A percentile compares a stretch with the other conserved stretches of the same genome.
phyloP scores from a whole-genome alignment of 2,329 filamentous ascomycete genomes.

The Stagonosporopsis chrysanthemi region DNA sequence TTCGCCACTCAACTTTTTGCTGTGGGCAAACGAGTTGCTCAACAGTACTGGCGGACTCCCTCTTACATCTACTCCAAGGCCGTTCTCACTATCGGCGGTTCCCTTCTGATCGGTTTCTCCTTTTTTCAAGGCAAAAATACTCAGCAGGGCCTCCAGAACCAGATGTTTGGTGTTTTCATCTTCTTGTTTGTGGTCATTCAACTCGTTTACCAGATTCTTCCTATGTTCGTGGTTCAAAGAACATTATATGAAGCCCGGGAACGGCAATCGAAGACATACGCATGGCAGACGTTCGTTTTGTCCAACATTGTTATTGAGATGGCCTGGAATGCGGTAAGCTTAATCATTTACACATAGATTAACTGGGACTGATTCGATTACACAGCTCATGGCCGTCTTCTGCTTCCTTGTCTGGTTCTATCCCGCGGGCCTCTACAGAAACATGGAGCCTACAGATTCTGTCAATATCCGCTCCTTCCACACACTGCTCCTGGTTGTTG shows the following conservation, averaged over 20 bases:
- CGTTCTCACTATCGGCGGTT: conserved; percentile 36
- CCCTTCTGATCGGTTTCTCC: conserved; percentile 50
- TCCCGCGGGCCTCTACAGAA: conserved; percentile 72
- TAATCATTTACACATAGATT: conserved; percentile 51
- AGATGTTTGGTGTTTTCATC: conserved; percentile 62
- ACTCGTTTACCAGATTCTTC: conserved; percentile 58
- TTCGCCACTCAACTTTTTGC: conserved; percentile 44
- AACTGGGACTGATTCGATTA: background rate
- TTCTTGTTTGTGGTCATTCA: conserved; percentile 54
- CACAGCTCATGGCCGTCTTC: conserved; percentile 59
- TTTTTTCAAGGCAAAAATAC: conserved; percentile 50
- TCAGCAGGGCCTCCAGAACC: conserved; percentile 55
- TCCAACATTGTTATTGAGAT: conserved; percentile 75
- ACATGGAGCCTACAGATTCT: conserved; percentile 67
- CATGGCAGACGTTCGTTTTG: conserved; percentile 75
- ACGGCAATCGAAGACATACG: conserved; percentile 72
- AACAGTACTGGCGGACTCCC: conserved; percentile 57
- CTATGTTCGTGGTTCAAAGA: conserved; percentile 63
- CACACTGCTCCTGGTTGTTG: conserved; percentile 68
- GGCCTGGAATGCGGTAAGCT: conserved; percentile 59
- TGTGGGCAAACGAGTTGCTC: conserved; percentile 53
- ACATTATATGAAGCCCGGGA: conserved; percentile 67
- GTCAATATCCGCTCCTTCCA: conserved; percentile 70
- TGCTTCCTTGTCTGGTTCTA: conserved; percentile 66
- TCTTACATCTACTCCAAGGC: conserved; percentile 53